phyloP scores from a whole-genome alignment of 2,329 filamentous ascomycete genomes.

The Hypomyces rosellus region DNA sequence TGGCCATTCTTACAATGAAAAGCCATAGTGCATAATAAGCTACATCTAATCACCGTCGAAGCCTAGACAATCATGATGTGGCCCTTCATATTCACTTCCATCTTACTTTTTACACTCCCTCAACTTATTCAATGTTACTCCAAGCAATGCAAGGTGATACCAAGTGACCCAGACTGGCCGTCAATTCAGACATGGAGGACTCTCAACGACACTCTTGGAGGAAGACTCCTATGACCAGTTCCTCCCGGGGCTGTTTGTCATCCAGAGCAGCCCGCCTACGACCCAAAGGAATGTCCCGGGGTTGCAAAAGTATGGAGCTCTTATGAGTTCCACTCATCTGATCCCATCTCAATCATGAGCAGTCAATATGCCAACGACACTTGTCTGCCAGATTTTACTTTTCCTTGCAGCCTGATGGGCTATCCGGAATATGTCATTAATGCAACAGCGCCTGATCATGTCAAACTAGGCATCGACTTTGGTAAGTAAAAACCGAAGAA shows the following conservation, averaged over 20 bases:
- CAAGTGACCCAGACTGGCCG: constrained; percentile 43
- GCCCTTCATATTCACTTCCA: background rate
- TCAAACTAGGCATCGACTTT: constrained; percentile 27
- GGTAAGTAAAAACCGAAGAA: constrained; percentile 17
- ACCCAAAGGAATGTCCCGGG: no score
- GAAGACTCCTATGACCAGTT: constrained; percentile 35
- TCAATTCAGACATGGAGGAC: constrained; percentile 35
- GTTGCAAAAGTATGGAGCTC: no score
- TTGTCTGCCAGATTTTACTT: constrained; percentile 32
- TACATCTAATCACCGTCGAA: no score
- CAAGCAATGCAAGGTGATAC: constrained; percentile 39
- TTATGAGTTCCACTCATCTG: background rate
- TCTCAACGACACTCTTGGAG: constrained; percentile 40
- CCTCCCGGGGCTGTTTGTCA: constrained; percentile 30
- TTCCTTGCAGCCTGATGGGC: constrained; percentile 21
- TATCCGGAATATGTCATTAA: constrained; percentile 15
- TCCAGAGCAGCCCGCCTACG: constrained; percentile 10
- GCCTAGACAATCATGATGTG: no score
- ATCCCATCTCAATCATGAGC: constrained; percentile 1
- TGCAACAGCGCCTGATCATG: constrained; percentile 11
- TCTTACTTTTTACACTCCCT: background rate
- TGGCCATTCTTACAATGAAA: no score
- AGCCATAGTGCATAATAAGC: no score
- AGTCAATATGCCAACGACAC: constrained; percentile 39
- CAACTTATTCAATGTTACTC: background rate